These are phyloP conservation scores for Moesziomyces aphidis DNA, from an alignment of 1,284 basidiomycete genomes.

Conservation along the genomic window DNA sequence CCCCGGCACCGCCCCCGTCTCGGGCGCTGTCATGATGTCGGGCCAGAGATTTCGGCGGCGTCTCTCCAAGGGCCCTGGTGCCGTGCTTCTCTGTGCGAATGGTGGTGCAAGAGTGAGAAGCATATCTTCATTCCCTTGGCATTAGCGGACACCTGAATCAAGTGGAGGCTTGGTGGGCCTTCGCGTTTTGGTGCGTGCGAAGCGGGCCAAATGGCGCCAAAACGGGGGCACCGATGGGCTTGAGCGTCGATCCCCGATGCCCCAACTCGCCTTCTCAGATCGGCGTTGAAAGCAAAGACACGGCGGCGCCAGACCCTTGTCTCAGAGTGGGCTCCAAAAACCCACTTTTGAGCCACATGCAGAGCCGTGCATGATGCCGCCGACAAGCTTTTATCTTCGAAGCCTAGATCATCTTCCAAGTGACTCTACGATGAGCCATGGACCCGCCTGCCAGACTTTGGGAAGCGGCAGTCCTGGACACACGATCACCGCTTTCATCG, in stretches of 20 bases:
- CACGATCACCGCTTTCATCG: too few species aligned
- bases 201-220: not conserved
- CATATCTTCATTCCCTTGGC: not conserved
- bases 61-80: too few species aligned
- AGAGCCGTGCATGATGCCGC: too few species aligned
- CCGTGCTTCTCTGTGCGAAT: not conserved
- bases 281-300: too few species aligned
- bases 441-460: too few species aligned
- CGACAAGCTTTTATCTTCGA: too few species aligned
- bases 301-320: too few species aligned
- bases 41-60: not conserved
- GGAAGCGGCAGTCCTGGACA: too few species aligned
- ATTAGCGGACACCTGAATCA: not conserved
- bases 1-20: constrained; percentile 9
- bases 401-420: too few species aligned
- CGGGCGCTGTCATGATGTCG: constrained; percentile 9
- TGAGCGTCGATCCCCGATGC: not conserved
- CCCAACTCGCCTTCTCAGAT: not conserved
- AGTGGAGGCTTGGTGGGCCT: not conserved
- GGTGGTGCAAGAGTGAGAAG: not conserved
- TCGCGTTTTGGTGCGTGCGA: not conserved
- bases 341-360: too few species aligned
- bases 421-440: too few species aligned
- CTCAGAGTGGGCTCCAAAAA: too few species aligned
- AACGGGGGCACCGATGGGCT: not conserved